Evolutionary conservation across 2,329 filamentous ascomycete genomes (phyloP), one percentile per base, ranked within the genome.

Genomic region (Herpotrichia juniperi): DNA sequence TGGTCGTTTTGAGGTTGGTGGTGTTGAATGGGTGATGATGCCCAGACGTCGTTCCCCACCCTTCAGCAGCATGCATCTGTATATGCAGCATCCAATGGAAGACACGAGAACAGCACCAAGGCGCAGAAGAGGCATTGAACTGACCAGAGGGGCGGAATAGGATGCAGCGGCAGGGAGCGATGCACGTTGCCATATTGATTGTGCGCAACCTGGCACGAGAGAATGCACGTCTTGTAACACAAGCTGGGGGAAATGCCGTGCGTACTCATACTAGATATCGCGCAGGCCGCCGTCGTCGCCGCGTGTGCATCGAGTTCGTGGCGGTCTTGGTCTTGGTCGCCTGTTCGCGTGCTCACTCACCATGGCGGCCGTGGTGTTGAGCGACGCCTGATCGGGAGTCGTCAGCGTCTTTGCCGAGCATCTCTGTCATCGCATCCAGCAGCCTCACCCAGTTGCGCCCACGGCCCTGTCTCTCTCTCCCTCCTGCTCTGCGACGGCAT

Each of bases 141-240:
- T 24, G 21, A n/a, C 11, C 19, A 40, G 19, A 45, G 19, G 17
- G 21, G n/a, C 37, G 14, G 35, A 51, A 51, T 40, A 11, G 35
- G 46, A 31, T 44, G 42, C 35, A 12, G 42, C 25, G 50, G 26
- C 48, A 53, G 42, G 48, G 54, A 46, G 54, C 25, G 50, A 35
- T 56, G 60, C 57, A 59, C 44, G 56, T 16, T 44, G 54, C 53
- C 42, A 54, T 59, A 58, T 63, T 61, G 61, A 53, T 39, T 59
- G 51, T 62, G 63, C 48, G 61, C 61, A 63, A 63, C 62, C 39
- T 51, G 52, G 54, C 54, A 59, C 53, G 47, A 40, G 37, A 25
- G 12, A 22, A 58, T 51, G 51, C 57, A 58, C n/a, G 51, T 40
- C 34, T 19, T 14, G 56, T 59, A 42, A 44, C 51, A 62, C 22